Conservation (phyloP, 352 stramenopile genomes). For the Blastocystis sp. region DNA sequence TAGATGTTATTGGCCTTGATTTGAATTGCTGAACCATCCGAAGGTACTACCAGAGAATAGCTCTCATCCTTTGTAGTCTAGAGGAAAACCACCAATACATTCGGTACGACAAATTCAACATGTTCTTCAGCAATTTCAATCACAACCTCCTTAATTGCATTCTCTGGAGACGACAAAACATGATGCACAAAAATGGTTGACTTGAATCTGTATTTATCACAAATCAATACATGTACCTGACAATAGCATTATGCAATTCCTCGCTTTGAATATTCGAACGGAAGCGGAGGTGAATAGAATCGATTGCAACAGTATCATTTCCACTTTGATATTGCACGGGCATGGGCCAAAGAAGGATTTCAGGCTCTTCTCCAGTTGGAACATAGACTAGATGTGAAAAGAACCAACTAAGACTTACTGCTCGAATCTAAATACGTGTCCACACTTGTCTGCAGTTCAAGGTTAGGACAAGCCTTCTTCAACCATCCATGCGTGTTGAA, state of each 20-base stretch:
- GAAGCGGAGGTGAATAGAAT: slow-evolving; percentile 41
- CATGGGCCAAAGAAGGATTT: slow-evolving; percentile 56
- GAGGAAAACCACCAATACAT: not conserved
- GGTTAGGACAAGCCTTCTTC: slow-evolving; percentile 19
- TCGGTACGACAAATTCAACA: not conserved
- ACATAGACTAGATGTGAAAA: slow-evolving; percentile 24
- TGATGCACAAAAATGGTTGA: slow-evolving; percentile 30
- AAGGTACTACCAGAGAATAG: slow-evolving; percentile 62
- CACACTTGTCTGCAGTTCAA: not conserved
- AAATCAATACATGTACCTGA: not conserved
- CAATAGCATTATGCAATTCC: not conserved
- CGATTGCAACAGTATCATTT: not conserved
- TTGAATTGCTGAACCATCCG: slow-evolving; percentile 53
- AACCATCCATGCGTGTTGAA: slow-evolving; percentile 60
- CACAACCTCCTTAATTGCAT: not conserved
- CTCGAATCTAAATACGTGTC: not conserved
- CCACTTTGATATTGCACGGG: slow-evolving; percentile 21
- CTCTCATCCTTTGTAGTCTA: slow-evolving; percentile 64
- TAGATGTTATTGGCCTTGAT: slow-evolving; percentile 68
- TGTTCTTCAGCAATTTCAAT: not conserved
- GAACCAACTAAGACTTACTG: not conserved
- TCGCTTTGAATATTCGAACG: slow-evolving; percentile 1
- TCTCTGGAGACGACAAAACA: not conserved
- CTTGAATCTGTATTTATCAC: not conserved
- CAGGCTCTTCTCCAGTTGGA: slow-evolving; percentile 54